phyloP scores from a whole-genome alignment of 2,329 filamentous ascomycete species.

The Didymosphaeria variabile region DNA sequence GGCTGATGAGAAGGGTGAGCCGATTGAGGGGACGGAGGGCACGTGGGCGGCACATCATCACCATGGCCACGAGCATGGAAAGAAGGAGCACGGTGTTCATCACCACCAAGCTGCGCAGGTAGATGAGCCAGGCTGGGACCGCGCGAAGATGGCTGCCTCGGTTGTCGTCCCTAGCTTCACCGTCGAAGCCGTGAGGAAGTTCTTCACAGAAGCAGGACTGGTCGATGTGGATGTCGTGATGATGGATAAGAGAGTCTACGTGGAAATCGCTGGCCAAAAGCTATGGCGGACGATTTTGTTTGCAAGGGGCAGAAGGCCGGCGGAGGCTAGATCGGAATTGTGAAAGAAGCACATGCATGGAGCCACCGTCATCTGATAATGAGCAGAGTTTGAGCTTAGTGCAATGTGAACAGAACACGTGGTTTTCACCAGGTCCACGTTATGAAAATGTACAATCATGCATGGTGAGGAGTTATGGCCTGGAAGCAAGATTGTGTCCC shows the following conservation, averaged over 20 bases:
- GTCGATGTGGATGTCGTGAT: slow-evolving; percentile 66
- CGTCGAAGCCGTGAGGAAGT: slow-evolving; percentile 63
- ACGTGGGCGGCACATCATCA: slow-evolving; percentile 35
- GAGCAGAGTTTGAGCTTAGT: not conserved
- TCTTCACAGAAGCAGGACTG: slow-evolving; percentile 71
- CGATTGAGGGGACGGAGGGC: slow-evolving; percentile 33
- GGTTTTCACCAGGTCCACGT: not conserved
- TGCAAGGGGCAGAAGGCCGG: slow-evolving; percentile 59
- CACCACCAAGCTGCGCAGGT: slow-evolving; percentile 16
- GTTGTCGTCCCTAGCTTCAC: slow-evolving; percentile 74
- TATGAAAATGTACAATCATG: too few relatives aligned
- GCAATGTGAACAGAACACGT: not conserved
- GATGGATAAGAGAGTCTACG: slow-evolving; percentile 61
- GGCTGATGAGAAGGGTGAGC: slow-evolving; percentile 37
- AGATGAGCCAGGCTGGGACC: slow-evolving; percentile 16
- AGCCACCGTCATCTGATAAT: not conserved
- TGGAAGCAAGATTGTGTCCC: too few relatives aligned
- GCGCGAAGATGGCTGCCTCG: slow-evolving; percentile 56
- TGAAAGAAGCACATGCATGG: slow-evolving; percentile 9
- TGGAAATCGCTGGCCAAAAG: slow-evolving; percentile 51
- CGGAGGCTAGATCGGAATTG: slow-evolving; percentile 37
- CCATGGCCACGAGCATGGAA: slow-evolving; percentile 22
- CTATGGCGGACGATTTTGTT: slow-evolving; percentile 60
- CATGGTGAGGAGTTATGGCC: too few relatives aligned
- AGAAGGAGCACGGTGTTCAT: slow-evolving; percentile 22